Conservation (phyloP, 495 filamentous ascomycete genomes). For the Lasiosphaeria miniovina region DNA sequence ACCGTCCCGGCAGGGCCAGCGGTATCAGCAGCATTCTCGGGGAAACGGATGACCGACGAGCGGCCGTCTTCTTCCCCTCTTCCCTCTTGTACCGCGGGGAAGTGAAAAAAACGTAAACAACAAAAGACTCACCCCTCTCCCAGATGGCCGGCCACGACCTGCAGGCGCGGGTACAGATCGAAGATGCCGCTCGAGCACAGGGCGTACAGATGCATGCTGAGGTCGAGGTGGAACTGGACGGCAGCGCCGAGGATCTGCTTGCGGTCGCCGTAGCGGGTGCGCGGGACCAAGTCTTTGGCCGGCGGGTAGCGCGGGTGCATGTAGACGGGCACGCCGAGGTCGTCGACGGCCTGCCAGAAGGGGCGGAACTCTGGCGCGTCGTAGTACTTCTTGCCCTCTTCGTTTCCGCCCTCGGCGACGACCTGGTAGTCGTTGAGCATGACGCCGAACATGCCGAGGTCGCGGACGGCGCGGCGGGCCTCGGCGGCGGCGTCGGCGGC, state of each 20-base stretch:
- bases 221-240: slow-evolving; percentile 38
- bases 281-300: slow-evolving; percentile 21
- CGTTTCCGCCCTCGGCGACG: slow-evolving; percentile 20
- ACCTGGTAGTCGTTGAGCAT: slow-evolving; percentile 57
- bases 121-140: slow-evolving; percentile 48
- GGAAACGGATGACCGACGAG: too few species aligned
- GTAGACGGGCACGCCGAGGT: slow-evolving; percentile 63
- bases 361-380: slow-evolving; percentile 53
- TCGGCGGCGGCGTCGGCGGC: slow-evolving; percentile 54
- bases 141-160: slow-evolving; percentile 60
- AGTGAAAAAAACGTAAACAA: not conserved
- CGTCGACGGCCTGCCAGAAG: slow-evolving; percentile 55
- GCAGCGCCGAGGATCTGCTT: slow-evolving; percentile 34
- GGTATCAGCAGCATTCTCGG: too few species aligned
- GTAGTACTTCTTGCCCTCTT: slow-evolving; percentile 56
- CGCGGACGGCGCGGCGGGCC: slow-evolving; percentile 52
- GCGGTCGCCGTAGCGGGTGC: slow-evolving; percentile 24
- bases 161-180: slow-evolving; percentile 52
- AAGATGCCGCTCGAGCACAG: slow-evolving; percentile 43
- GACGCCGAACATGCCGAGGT: slow-evolving; percentile 56
- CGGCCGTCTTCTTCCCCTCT: too few species aligned
- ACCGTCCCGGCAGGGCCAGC: too few species aligned
- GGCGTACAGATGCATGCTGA: slow-evolving; percentile 37
- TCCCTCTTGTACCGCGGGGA: not conserved
- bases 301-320: slow-evolving; percentile 54